These are phyloP conservation scores for Backusella tarrabulga DNA, from an alignment of 192 early-diverging fungal genomes.

Conservation along the genomic window DNA sequence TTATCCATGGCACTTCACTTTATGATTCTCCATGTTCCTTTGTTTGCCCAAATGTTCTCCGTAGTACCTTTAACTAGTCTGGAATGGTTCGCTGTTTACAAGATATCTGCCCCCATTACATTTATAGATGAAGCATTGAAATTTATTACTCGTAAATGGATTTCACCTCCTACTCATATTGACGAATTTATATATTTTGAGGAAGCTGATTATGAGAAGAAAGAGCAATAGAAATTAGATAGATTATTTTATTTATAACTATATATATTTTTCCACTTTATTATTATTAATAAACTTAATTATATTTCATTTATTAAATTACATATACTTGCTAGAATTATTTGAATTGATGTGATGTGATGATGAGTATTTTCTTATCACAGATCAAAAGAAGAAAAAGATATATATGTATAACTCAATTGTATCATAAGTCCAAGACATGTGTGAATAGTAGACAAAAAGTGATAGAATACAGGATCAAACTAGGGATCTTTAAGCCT, in stretches of 20 bases:
- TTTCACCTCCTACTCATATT: constrained; percentile 28
- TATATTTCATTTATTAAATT: neutral
- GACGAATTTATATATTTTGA: neutral
- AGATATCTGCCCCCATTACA: constrained; percentile 89
- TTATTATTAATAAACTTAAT: neutral
- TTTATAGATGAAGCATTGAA: constrained; percentile 92
- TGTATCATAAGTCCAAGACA: too few species aligned
- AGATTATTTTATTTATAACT: neutral
- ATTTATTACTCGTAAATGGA: constrained; percentile 37
- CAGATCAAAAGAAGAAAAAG: too few species aligned
- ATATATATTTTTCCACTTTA: neutral
- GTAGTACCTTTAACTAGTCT: constrained; percentile 81
- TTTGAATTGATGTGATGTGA: too few species aligned
- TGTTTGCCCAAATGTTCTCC: constrained; percentile 89
- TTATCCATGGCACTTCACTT: constrained; percentile 95
- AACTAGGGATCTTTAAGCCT: too few species aligned
- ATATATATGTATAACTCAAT: too few species aligned
- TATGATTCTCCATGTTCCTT: constrained; percentile 96
- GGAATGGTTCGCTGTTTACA: constrained; percentile 91
- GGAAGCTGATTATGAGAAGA: neutral
- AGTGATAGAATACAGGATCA: too few species aligned
- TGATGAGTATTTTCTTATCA: too few species aligned
- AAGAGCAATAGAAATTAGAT: neutral
- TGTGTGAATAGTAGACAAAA: too few species aligned
- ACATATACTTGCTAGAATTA: too few species aligned